These are phyloP conservation scores for Leccinum subtestaceum DNA, from an alignment of 768 basidiomycete genomes.

Conservation along the genomic window DNA sequence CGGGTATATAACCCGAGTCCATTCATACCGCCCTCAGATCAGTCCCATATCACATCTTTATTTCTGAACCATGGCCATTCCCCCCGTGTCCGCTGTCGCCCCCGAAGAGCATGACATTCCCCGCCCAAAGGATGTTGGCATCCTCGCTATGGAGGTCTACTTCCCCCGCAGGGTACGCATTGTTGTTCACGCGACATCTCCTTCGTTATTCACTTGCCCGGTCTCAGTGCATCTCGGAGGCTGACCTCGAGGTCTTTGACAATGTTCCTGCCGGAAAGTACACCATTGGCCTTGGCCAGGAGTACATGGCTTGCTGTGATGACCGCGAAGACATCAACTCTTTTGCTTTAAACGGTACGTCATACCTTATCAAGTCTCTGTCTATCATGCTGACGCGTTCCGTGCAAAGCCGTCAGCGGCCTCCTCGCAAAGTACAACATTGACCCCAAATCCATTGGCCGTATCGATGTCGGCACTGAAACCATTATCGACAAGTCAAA, in stretches of 20 bases:
- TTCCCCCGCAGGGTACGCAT: constrained; percentile 82
- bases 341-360: constrained; percentile 86
- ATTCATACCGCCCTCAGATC: background rate
- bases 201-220: constrained; percentile 6
- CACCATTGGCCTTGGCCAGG: constrained; percentile 96
- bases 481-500: constrained; percentile 99
- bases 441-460: constrained; percentile 94
- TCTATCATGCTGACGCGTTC: background rate
- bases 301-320: constrained; percentile 98
- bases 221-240: constrained; percentile 87
- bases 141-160: constrained; percentile 92
- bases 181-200: constrained; percentile 11
- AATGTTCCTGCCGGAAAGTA: constrained; percentile 95
- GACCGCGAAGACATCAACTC: constrained; percentile 99
- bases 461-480: constrained; percentile 97
- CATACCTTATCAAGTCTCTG: background rate
- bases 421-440: constrained; percentile 93
- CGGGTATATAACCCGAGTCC: constrained; percentile 23
- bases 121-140: constrained; percentile 90
- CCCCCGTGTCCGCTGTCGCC: constrained; percentile 11
- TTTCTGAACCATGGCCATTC: constrained; percentile 23
- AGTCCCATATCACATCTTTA: background rate
- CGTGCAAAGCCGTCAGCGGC: constrained; percentile 71
- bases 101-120: constrained; percentile 22
- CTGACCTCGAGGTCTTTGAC: constrained; percentile 91